A percentile compares a stretch with the other conserved stretches of the same genome.
These are phyloP conservation scores for Actinomortierella ambigua DNA, from an alignment of 371 early-diverging fungal genomes.

Conservation along the genomic window DNA sequence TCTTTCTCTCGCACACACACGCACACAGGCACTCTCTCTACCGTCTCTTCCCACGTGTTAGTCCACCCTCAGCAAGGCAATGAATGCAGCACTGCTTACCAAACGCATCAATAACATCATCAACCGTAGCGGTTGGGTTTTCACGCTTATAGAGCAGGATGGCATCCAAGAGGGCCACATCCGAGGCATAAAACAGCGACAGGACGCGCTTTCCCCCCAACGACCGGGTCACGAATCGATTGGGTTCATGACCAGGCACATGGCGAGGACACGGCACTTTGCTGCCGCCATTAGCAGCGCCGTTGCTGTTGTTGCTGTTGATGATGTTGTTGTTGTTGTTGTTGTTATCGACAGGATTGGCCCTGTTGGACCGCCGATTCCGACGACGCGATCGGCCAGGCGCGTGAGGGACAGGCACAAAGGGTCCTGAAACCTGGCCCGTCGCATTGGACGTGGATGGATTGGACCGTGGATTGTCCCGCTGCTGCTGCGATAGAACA, in stretches of 20 bases:
- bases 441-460: too few species aligned
- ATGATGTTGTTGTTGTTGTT: not conserved
- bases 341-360: too few species aligned
- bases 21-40: too few species aligned
- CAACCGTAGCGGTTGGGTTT: slow-evolving; percentile 32
- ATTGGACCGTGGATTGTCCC: too few species aligned
- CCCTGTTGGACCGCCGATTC: not conserved
- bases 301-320: not conserved
- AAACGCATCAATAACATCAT: slow-evolving; percentile 37
- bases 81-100: slow-evolving; percentile 19
- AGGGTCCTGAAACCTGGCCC: too few species aligned
- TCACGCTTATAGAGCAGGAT: slow-evolving; percentile 19
- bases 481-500: too few species aligned
- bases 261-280: slow-evolving; percentile 40
- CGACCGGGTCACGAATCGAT: slow-evolving; percentile 21
- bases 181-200: slow-evolving; percentile 31
- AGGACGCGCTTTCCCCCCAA: slow-evolving; percentile 14
- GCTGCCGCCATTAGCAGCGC: slow-evolving; percentile 5
- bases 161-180: slow-evolving; percentile 29
- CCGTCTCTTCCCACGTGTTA: too few species aligned
- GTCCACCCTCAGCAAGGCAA: too few species aligned
- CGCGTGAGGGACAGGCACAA: too few species aligned
- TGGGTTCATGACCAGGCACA: slow-evolving; percentile 23
- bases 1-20: too few species aligned
- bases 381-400: too few species aligned